These are phyloP conservation scores for Tuber borchii DNA, from an alignment of 495 filamentous ascomycete species.

Conservation along the genomic window DNA sequence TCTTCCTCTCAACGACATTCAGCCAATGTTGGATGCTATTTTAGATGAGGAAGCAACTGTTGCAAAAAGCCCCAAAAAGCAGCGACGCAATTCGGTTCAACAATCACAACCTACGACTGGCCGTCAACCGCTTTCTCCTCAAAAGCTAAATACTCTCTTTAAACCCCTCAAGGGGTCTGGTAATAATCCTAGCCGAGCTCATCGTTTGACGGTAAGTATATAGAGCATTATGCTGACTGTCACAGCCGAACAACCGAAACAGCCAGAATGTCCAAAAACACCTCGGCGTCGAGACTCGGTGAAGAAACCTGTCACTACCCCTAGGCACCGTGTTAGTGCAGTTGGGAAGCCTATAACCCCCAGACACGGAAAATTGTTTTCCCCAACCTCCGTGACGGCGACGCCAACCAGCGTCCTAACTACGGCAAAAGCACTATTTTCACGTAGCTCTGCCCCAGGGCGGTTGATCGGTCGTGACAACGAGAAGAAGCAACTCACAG, in stretches of 20 bases:
- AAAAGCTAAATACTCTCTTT: slow-evolving; percentile 27
- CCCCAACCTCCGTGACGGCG: slow-evolving; percentile 57
- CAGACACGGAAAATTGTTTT: slow-evolving; percentile 52
- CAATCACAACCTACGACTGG: neutral
- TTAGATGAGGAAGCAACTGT: neutral
- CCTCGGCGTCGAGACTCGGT: slow-evolving; percentile 61
- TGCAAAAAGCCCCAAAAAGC: neutral
- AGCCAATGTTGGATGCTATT: neutral
- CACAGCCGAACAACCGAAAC: slow-evolving; percentile 13
- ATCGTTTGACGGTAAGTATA: neutral
- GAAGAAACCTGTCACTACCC: slow-evolving; percentile 58
- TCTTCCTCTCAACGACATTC: neutral
- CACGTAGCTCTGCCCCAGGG: slow-evolving; percentile 65
- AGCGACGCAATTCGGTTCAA: neutral
- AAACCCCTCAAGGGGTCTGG: slow-evolving; percentile 10
- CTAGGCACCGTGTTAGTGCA: slow-evolving; percentile 60
- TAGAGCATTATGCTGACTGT: neutral
- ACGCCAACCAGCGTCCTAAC: slow-evolving; percentile 65
- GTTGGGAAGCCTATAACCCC: slow-evolving; percentile 62
- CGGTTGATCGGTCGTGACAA: slow-evolving; percentile 74
- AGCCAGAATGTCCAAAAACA: slow-evolving; percentile 51
- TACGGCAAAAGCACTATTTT: slow-evolving; percentile 77
- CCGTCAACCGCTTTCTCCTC: slow-evolving; percentile 19
- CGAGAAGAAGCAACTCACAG: slow-evolving; percentile 63
- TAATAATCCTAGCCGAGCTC: neutral